Percentiles rank a stretch among this genome's conserved stretches.
These are phyloP conservation scores for Cladorrhinum sp. DNA, from an alignment of 2,329 filamentous ascomycete genomes.

Conservation along the genomic window DNA sequence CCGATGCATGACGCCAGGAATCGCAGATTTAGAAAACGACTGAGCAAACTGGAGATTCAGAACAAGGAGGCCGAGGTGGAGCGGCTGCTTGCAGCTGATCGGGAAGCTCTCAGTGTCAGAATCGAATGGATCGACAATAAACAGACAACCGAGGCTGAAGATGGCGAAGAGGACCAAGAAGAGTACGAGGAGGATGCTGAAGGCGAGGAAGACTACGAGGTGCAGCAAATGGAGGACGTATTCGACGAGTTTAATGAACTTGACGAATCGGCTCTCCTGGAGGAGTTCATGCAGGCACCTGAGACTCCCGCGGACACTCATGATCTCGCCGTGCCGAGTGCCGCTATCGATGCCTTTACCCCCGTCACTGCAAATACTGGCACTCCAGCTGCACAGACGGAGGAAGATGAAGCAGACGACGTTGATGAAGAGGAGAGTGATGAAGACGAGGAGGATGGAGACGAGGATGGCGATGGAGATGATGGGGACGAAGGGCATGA, in stretches of 20 bases:
- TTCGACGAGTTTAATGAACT: slow-evolving; percentile 28
- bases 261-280: slow-evolving; percentile 38
- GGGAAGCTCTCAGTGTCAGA: slow-evolving; percentile 55
- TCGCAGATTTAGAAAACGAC: slow-evolving; percentile 77
- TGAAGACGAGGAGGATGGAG: slow-evolving; percentile 51
- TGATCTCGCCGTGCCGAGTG: slow-evolving; percentile 33
- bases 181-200: slow-evolving; percentile 54
- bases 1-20: slow-evolving; percentile 84
- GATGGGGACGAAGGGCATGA: too few relatives aligned
- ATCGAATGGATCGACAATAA: slow-evolving; percentile 64
- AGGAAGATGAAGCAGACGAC: slow-evolving; percentile 44
- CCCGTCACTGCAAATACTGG: slow-evolving; percentile 41
- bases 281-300: slow-evolving; percentile 47
- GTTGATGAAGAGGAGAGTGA: slow-evolving; percentile 46
- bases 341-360: slow-evolving; percentile 42
- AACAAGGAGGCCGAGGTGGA: slow-evolving; percentile 79
- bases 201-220: slow-evolving; percentile 44
- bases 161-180: slow-evolving; percentile 48
- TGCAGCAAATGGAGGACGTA: slow-evolving; percentile 33
- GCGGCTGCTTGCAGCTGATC: slow-evolving; percentile 68
- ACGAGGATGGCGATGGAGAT: slow-evolving; percentile 55
- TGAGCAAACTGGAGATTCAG: slow-evolving; percentile 79
- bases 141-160: slow-evolving; percentile 36
- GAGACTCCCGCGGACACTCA: slow-evolving; percentile 52
- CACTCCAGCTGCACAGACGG: slow-evolving; percentile 42